A percentile compares a stretch with the other conserved stretches of the same genome.
phyloP scores from a whole-genome alignment of 176 grass and related monocot genomes.

The Tuctoria greenei region DNA sequence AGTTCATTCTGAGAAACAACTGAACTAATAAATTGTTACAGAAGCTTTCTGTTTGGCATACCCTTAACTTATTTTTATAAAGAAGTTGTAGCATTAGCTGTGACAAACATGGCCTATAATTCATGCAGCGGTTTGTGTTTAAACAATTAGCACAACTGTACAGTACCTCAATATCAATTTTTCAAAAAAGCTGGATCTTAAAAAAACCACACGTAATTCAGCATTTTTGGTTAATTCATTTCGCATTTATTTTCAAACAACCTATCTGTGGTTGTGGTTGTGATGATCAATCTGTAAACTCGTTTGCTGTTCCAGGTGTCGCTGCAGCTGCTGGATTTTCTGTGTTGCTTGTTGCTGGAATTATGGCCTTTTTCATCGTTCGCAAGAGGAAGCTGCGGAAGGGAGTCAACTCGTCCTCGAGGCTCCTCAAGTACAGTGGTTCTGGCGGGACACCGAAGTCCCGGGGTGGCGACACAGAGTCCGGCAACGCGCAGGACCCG shows the following conservation, averaged over 20 bases:
- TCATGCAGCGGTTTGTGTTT: background rate
- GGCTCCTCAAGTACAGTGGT: slow-evolving; percentile 54
- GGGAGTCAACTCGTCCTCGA: slow-evolving; percentile 45
- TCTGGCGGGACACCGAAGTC: slow-evolving; percentile 41
- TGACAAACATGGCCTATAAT: too few species aligned
- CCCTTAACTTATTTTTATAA: too few species aligned
- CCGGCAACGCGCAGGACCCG: slow-evolving; percentile 41
- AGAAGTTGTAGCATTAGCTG: too few species aligned
- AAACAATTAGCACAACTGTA: background rate
- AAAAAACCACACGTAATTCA: background rate
- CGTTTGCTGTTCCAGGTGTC: background rate
- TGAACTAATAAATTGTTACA: too few species aligned
- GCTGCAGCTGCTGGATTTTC: background rate
- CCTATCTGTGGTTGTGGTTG: background rate
- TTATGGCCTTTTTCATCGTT: slow-evolving; percentile 6
- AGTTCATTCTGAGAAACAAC: too few species aligned
- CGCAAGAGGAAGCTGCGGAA: slow-evolving; percentile 46
- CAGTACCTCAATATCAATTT: background rate
- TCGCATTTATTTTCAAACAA: too few species aligned
- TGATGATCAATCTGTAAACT: background rate
- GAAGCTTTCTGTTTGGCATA: too few species aligned
- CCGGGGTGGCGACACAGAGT: slow-evolving; percentile 46
- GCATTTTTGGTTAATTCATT: background rate
- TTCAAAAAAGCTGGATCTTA: background rate
- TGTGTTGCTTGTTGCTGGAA: background rate